These are phyloP conservation scores for Tuber borchii DNA, from an alignment of 495 filamentous ascomycete genomes.

Conservation along the genomic window DNA sequence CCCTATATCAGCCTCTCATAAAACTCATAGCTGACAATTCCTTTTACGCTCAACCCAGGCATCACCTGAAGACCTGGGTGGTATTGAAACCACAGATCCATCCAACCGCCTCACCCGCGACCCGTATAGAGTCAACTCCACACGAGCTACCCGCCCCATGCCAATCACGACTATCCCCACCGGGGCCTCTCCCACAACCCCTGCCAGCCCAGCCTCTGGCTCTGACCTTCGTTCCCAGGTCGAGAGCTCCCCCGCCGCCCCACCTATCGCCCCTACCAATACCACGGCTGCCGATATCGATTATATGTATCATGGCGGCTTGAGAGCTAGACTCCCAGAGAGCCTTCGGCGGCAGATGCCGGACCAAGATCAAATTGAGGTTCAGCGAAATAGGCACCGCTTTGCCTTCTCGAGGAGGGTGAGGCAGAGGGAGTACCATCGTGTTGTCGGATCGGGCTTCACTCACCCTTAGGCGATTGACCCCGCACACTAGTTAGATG, in stretches of 20 bases:
- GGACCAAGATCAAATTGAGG: not conserved
- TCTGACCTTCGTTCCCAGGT: not conserved
- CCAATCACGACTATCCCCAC: not conserved
- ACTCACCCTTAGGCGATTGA: not conserved
- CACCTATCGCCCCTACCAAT: too few species aligned
- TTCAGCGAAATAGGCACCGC: not conserved
- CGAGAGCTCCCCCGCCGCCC: not conserved
- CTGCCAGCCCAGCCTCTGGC: not conserved
- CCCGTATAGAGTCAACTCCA: not conserved
- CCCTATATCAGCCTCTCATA: not conserved
- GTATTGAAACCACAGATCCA: not conserved
- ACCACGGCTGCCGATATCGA: not conserved
- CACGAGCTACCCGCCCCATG: not conserved
- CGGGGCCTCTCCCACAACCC: not conserved
- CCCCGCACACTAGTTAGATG: not conserved
- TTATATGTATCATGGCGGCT: not conserved
- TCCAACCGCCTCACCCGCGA: not conserved
- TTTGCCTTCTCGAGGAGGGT: not conserved
- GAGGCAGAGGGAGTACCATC: slow-evolving; percentile 1
- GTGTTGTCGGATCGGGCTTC: not conserved
- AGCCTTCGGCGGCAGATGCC: not conserved
- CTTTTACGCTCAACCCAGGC: not conserved
- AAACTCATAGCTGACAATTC: not conserved
- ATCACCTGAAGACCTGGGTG: not conserved
- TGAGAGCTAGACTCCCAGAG: not conserved